phyloP scores from a whole-genome alignment of 2,329 filamentous ascomycete species.

The Phyllosticta citriasiana region DNA sequence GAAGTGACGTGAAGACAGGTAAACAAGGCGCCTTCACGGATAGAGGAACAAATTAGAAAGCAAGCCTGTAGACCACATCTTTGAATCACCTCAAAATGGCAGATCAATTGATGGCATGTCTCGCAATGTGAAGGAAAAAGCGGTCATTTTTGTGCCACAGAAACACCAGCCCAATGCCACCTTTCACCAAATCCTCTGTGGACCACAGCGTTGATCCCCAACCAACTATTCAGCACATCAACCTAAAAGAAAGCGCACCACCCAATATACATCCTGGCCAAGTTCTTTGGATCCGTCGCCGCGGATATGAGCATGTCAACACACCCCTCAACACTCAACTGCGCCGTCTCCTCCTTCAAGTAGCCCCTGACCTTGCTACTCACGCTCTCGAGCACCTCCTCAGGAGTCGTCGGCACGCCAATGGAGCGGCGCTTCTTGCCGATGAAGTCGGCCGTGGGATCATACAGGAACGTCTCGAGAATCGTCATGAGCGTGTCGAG shows the following conservation, averaged over 20 bases:
- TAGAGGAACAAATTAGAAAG: too few species aligned
- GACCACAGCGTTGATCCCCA: too few species aligned
- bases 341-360: slow-evolving; percentile 78
- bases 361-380: slow-evolving; percentile 77
- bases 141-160: too few species aligned
- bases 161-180: too few species aligned
- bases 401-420: slow-evolving; percentile 55
- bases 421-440: slow-evolving; percentile 49
- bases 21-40: too few species aligned
- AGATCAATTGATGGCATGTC: too few species aligned
- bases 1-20: neutral
- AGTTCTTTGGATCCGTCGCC: slow-evolving; percentile 67
- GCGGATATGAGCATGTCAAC: slow-evolving; percentile 90
- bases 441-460: slow-evolving; percentile 89
- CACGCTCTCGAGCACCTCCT: slow-evolving; percentile 82
- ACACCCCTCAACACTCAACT: slow-evolving; percentile 89
- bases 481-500: slow-evolving; percentile 97
- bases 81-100: too few species aligned
- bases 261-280: slow-evolving; percentile 94
- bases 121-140: too few species aligned
- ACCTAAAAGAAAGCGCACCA: slow-evolving; percentile 64
- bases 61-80: too few species aligned
- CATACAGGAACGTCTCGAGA: slow-evolving; percentile 91
- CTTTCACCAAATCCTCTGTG: too few species aligned
- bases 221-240: neutral